Conservation (phyloP, 352 stramenopile genomes). For the Globisporangium solare region DNA sequence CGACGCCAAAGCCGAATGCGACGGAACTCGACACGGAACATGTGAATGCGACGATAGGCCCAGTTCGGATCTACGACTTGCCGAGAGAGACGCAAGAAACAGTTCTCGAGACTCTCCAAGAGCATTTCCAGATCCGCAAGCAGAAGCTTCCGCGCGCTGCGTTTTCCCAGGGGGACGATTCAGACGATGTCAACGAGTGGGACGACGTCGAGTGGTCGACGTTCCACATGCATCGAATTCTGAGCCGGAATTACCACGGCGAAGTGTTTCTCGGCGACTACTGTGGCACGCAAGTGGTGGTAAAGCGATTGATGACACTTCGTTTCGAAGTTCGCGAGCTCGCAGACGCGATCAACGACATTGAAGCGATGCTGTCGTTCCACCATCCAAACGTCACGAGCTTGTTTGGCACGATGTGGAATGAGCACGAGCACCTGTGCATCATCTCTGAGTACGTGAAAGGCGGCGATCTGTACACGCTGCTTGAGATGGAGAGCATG, state of each 20-base stretch:
- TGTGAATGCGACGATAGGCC: conserved; percentile 20
- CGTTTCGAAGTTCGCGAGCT: conserved; percentile 54
- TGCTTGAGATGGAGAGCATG: conserved; percentile 50
- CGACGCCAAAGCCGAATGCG: not conserved
- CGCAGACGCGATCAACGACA: conserved; percentile 63
- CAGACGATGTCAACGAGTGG: conserved; percentile 26
- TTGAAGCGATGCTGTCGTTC: conserved; percentile 54
- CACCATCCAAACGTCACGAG: conserved; percentile 63
- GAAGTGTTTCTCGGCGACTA: conserved; percentile 66
- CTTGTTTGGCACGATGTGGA: conserved; percentile 74
- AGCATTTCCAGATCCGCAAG: conserved; percentile 58
- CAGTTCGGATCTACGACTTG: conserved; percentile 48
- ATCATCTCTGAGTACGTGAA: conserved; percentile 68
- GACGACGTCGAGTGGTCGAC: conserved; percentile 53
- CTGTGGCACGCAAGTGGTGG: conserved; percentile 47
- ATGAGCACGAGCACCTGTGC: conserved; percentile 50
- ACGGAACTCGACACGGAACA: conserved; percentile 19
- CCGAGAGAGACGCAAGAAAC: conserved; percentile 51
- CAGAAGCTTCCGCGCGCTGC: conserved; percentile 21
- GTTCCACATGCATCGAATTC: conserved; percentile 56
- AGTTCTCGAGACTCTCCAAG: conserved; percentile 49
- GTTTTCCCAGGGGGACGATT: conserved; percentile 15
- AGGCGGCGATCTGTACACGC: conserved; percentile 42
- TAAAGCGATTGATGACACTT: conserved; percentile 66
- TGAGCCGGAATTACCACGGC: conserved; percentile 56